Evolutionary conservation across 768 basidiomycete species (phyloP).

Genomic region (Kwoniella botswanensis): DNA sequence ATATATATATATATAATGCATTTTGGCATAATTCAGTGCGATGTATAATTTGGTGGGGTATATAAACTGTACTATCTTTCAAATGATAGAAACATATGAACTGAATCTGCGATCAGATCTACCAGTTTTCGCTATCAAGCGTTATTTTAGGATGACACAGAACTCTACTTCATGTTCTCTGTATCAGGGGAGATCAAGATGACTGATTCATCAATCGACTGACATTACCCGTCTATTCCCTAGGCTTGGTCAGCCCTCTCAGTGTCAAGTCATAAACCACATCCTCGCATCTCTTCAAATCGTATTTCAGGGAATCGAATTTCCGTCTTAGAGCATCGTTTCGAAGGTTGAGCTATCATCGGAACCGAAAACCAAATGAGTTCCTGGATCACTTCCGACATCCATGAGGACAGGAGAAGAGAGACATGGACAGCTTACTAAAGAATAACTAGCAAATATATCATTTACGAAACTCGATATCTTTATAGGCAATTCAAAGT

Average conservation of each 20-base stretch:
- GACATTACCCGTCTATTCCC: slow-evolving; percentile 7
- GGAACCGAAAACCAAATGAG: no score
- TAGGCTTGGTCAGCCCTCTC: slow-evolving; percentile 47
- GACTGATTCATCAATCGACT: no score
- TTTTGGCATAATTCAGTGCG: no score
- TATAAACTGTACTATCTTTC: no score
- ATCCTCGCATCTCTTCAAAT: slow-evolving; percentile 60
- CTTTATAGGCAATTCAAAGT: slow-evolving; percentile 57
- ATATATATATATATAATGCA: slow-evolving; percentile 11
- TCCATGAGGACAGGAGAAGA: background rate
- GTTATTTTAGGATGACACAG: no score
- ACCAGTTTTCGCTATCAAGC: no score
- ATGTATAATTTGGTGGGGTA: no score
- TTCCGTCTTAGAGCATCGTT: slow-evolving; percentile 60
- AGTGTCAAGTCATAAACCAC: slow-evolving; percentile 60
- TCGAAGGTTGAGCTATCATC: slow-evolving; percentile 58
- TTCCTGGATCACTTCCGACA: no score
- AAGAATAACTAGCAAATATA: slow-evolving; percentile 58
- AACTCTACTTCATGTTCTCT: no score
- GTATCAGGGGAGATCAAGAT: no score
- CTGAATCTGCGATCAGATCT: no score
- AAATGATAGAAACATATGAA: no score
- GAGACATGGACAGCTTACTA: slow-evolving; percentile 30
- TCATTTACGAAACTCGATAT: slow-evolving; percentile 61
- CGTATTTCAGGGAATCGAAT: slow-evolving; percentile 61